Conservation (phyloP, 2,329 filamentous ascomycete species). For the Corynespora cassiicola region DNA sequence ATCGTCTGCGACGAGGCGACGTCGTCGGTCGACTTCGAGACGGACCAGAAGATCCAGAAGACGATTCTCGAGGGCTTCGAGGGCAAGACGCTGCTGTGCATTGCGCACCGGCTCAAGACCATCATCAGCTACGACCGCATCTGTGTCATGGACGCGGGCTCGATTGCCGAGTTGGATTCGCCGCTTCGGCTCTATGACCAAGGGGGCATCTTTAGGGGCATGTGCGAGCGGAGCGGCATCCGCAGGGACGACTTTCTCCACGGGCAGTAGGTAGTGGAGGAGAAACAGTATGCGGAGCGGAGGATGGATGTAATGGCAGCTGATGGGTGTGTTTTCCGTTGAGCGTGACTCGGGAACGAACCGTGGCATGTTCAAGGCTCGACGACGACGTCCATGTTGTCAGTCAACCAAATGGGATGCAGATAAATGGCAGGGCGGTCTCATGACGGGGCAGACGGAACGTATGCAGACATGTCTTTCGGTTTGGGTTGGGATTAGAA, state of each 20-base stretch:
- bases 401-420: too few species aligned
- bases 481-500: too few species aligned
- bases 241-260: slow-evolving; percentile 55
- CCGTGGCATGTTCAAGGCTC: too few species aligned
- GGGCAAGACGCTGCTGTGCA: slow-evolving; percentile 88
- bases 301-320: too few species aligned
- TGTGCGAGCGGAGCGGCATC: slow-evolving; percentile 90
- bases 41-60: slow-evolving; percentile 90
- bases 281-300: not conserved
- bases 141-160: slow-evolving; percentile 91
- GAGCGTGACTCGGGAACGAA: too few species aligned
- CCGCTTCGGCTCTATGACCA: slow-evolving; percentile 76
- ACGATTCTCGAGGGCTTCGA: slow-evolving; percentile 86
- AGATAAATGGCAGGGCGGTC: too few species aligned
- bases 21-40: slow-evolving; percentile 91
- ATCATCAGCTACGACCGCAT: slow-evolving; percentile 96
- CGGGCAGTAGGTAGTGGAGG: not conserved
- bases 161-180: slow-evolving; percentile 84
- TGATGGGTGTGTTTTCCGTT: too few species aligned
- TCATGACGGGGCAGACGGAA: too few species aligned
- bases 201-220: slow-evolving; percentile 81
- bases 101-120: slow-evolving; percentile 89
- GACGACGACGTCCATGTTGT: too few species aligned
- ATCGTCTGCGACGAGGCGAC: slow-evolving; percentile 98
- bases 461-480: too few species aligned